Percentiles rank a stretch among this genome's conserved stretches.
These are phyloP conservation scores for Anaeromyces robustus DNA, from an alignment of 192 early-diverging fungal species.

Conservation along the genomic window DNA sequence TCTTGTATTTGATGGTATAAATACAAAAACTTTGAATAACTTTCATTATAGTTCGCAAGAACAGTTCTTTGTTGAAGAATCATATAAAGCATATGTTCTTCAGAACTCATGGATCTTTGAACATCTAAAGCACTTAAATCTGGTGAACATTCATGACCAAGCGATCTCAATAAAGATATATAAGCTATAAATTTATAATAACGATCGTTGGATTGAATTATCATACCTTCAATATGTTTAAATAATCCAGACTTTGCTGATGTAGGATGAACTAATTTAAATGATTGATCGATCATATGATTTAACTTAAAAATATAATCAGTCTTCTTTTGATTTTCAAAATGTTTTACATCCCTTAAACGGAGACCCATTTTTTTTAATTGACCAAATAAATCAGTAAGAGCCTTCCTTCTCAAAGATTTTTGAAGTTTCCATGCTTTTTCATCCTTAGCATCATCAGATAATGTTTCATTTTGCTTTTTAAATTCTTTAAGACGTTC, in stretches of 20 bases:
- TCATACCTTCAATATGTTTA: background rate
- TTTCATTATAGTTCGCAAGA: background rate
- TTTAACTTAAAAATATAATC: background rate
- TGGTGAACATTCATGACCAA: background rate
- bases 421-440: slow-evolving; percentile 36
- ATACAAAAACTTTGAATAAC: background rate
- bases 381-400: slow-evolving; percentile 61
- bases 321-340: background rate
- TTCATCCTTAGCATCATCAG: slow-evolving; percentile 5
- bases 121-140: background rate
- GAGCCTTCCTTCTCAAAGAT: slow-evolving; percentile 54
- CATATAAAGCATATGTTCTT: background rate
- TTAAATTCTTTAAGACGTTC: slow-evolving; percentile 21
- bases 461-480: slow-evolving; percentile 9
- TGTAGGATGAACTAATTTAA: background rate
- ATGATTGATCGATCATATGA: background rate
- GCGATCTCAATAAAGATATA: background rate
- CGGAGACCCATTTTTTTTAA: slow-evolving; percentile 44
- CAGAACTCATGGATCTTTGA: background rate
- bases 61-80: background rate
- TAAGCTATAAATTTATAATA: background rate
- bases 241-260: background rate
- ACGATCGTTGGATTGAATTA: background rate
- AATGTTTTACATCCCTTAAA: background rate
- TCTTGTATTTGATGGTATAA: background rate